phyloP scores from a whole-genome alignment of 345 rosid genomes.

The Ceriops tagal region DNA sequence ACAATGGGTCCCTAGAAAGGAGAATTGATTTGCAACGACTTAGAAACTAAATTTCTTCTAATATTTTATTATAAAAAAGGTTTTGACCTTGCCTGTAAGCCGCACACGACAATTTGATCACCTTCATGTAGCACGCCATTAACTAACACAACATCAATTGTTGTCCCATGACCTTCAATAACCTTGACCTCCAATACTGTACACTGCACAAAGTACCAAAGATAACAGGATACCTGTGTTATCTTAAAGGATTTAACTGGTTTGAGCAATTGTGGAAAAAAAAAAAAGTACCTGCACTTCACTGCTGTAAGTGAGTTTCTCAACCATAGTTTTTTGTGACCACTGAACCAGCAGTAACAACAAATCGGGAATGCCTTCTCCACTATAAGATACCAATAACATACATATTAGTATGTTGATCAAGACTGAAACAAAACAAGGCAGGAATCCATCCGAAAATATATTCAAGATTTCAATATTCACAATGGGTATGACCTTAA shows the following conservation, averaged over 20 bases:
- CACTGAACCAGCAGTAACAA: constrained; percentile 78
- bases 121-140: constrained; percentile 91
- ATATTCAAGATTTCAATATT: too few species aligned
- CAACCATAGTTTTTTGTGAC: constrained; percentile 95
- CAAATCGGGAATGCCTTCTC: constrained; percentile 91
- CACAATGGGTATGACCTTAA: too few species aligned
- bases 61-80: constrained; percentile 17
- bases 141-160: constrained; percentile 89
- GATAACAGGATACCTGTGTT: constrained; percentile 20
- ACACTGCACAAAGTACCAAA: constrained; percentile 47
- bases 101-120: constrained; percentile 90
- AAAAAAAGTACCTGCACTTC: constrained; percentile 61
- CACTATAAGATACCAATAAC: constrained; percentile 46
- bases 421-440: not conserved
- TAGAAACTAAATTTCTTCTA: constrained; percentile 13
- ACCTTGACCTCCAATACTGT: constrained; percentile 97
- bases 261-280: not conserved
- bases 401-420: constrained; percentile 9
- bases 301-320: constrained; percentile 75
- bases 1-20: constrained; percentile 73
- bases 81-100: constrained; percentile 69
- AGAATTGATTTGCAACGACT: constrained; percentile 18
- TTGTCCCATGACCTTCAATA: constrained; percentile 89
- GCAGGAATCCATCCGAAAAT: too few species aligned
- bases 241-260: constrained; percentile 52